Base-by-base conservation (phyloP, 2,329 filamentous ascomycete species). In the Colletotrichum noveboracense region DNA sequence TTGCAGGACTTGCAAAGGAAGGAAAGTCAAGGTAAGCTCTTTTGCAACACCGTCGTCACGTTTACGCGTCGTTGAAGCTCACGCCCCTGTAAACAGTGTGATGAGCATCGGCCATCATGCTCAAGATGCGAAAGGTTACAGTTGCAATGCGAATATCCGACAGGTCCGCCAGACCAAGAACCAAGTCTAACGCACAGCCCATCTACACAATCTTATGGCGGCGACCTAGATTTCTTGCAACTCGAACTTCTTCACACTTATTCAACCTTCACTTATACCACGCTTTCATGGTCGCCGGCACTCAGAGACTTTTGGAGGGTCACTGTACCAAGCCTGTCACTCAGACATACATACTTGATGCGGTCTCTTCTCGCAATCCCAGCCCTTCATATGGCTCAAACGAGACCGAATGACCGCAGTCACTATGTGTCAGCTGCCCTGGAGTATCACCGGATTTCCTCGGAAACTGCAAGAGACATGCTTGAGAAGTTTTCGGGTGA, bases 161-260 rank as follows among this genome's bases (percentile, higher is more conserved):
- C 32, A 18, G 10, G 12, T 1, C 16, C 66, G 10, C 13, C 26
- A 18, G 12, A 34, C 7, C 58, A n/a, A 61, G 30, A 32, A n/a
- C 1, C 18, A 7, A 16, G 10, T 30, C 4, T 8, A 18, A 3
- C 0, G 7, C 28, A 34, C 1, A n/a, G 5, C n/a, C 18, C 58
- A 13, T 61, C 10, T 32, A 6, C 58, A 10, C 8, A 7, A n/a
- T 12, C 12, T 28, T 21, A 26, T 21, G 32, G 16, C 6, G 28
- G 12, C 21, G 28, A 32, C 3, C 34, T 73, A 4, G 36, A 76
- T 3, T 28, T 76, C 8, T 52, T 69, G 6, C 71, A 72, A 14
- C 70, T 76, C 1, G 74, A 76, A 26, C 70, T 76, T 14, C n/a
- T 76, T 3, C 64, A 70, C 7, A 70, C 74, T 0, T 76, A 71